Conservation (phyloP, 2,329 filamentous ascomycete species). For the Trichoderma koningiopsis region DNA sequence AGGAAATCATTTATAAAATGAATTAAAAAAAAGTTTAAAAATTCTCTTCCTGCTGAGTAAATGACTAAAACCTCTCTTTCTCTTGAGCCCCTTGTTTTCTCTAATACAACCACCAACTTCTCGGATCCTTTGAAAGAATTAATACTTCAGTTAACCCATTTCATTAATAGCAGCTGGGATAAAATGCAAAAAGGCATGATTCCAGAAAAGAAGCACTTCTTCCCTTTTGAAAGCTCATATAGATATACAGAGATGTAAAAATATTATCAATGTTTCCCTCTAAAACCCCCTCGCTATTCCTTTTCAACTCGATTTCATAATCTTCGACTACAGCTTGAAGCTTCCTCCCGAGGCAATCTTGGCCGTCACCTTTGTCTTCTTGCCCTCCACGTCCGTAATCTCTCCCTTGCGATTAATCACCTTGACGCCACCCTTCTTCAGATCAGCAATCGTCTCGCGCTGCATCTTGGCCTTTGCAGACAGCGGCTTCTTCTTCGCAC, state of each 20-base stretch:
- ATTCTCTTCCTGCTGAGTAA: neutral
- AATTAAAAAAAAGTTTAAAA: neutral
- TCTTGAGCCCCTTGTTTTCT: neutral
- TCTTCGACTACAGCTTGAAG: constrained; percentile 61
- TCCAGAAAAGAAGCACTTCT: too few relatives aligned
- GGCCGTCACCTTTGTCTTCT: constrained; percentile 60
- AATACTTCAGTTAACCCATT: too few relatives aligned
- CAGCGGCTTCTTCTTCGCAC: constrained; percentile 51
- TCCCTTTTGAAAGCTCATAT: neutral
- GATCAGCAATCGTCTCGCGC: constrained; percentile 59
- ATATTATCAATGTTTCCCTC: neutral
- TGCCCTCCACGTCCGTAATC: constrained; percentile 80
- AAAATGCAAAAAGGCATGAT: neutral
- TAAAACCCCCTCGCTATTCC: too few relatives aligned
- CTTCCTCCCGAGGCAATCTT: constrained; percentile 56
- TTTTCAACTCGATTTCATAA: too few relatives aligned
- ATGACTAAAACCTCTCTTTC: neutral
- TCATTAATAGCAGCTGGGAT: neutral
- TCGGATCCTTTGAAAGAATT: too few relatives aligned
- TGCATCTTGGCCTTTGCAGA: constrained; percentile 58
- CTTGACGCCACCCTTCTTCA: constrained; percentile 86
- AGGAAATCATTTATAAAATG: neutral
- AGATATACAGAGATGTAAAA: neutral
- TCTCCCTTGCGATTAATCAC: constrained; percentile 90
- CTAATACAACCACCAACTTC: too few relatives aligned